Conservation (phyloP, 176 grass and related monocot species). For the Cymbopogon citratus region DNA sequence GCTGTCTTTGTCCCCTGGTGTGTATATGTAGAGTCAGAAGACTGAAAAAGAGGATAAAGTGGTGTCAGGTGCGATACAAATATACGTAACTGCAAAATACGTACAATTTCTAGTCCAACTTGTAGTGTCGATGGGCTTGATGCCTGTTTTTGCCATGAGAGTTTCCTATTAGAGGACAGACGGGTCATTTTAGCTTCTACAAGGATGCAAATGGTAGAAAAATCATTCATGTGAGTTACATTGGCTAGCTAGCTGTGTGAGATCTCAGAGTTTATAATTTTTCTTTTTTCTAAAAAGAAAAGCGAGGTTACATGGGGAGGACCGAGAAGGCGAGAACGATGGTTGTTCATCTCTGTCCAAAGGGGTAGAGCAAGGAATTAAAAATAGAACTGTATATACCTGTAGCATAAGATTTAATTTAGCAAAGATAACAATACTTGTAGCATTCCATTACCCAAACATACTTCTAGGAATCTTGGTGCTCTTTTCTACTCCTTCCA, state of each 20-base stretch:
- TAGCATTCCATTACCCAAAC: not conserved
- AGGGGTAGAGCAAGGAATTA: too few relatives aligned
- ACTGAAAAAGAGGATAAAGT: not conserved
- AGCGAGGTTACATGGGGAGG: too few relatives aligned
- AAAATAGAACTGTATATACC: too few relatives aligned
- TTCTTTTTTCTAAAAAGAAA: not conserved
- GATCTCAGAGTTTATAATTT: not conserved
- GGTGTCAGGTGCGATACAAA: not conserved
- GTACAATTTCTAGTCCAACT: not conserved
- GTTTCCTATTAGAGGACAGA: not conserved
- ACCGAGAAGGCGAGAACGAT: too few relatives aligned
- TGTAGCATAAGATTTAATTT: too few relatives aligned
- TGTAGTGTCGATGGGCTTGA: not conserved
- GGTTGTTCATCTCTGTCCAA: too few relatives aligned
- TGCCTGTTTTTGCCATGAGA: not conserved
- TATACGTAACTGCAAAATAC: too few relatives aligned
- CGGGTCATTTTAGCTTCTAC: not conserved
- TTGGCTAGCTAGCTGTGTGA: too few relatives aligned
- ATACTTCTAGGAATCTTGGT: not conserved
- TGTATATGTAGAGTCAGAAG: not conserved
- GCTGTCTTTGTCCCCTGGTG: not conserved
- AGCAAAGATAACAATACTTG: not conserved
- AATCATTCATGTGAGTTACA: not conserved
- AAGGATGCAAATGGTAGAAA: not conserved
- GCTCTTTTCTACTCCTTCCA: not conserved